These are phyloP conservation scores for Myxozyma kluyveri DNA, from an alignment of 805 yeast species.

Conservation along the genomic window DNA sequence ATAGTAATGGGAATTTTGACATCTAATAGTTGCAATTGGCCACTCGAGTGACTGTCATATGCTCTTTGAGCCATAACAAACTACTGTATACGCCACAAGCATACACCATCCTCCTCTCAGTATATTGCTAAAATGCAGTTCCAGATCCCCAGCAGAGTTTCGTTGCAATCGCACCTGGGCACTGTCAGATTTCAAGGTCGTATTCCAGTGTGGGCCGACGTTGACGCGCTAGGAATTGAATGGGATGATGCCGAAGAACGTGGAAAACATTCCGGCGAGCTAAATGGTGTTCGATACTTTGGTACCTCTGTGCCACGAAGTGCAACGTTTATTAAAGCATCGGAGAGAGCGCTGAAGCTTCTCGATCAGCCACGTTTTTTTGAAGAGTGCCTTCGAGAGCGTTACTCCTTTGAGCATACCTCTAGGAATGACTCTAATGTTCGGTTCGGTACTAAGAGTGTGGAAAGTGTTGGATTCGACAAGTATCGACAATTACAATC, in stretches of 20 bases:
- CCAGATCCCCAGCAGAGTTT: slow-evolving; percentile 17
- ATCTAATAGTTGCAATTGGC: too few species aligned
- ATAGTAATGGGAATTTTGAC: too few species aligned
- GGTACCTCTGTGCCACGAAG: slow-evolving; percentile 40
- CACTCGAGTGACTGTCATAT: not conserved
- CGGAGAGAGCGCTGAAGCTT: slow-evolving; percentile 37
- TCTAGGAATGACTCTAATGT: slow-evolving; percentile 36
- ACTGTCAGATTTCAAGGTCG: slow-evolving; percentile 63
- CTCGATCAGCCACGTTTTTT: not conserved
- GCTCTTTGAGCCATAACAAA: not conserved
- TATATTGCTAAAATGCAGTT: not conserved
- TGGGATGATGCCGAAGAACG: slow-evolving; percentile 66
- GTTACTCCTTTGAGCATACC: slow-evolving; percentile 43
- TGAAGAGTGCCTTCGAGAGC: slow-evolving; percentile 49
- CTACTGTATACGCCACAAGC: too few species aligned
- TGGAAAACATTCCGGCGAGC: slow-evolving; percentile 71
- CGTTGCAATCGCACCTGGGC: slow-evolving; percentile 40
- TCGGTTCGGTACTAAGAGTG: slow-evolving; percentile 54
- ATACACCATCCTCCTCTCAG: not conserved
- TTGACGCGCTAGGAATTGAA: slow-evolving; percentile 69
- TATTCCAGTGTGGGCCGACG: slow-evolving; percentile 61
- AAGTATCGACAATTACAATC: slow-evolving; percentile 33
- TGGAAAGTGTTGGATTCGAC: slow-evolving; percentile 66
- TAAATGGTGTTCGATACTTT: slow-evolving; percentile 59
- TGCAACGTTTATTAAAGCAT: slow-evolving; percentile 64